Evolutionary conservation across 345 rosid genomes (phyloP).

Genomic region (Eucalyptus erythrocorys): DNA sequence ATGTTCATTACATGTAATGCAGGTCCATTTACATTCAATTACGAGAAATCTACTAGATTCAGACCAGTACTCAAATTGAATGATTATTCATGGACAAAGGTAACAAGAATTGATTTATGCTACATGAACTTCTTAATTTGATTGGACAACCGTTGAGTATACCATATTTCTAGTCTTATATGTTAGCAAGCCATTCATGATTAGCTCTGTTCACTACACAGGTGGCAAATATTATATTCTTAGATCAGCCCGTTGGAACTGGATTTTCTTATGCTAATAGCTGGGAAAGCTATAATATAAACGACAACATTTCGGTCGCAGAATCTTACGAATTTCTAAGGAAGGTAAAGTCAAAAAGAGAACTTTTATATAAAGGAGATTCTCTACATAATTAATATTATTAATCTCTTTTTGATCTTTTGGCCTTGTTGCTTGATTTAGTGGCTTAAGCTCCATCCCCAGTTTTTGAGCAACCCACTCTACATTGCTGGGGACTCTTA

Average conservation of each 20-base stretch:
- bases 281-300: neutral
- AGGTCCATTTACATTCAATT: conserved; percentile 19
- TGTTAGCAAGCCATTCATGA: neutral
- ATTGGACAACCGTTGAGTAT: neutral
- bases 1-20: neutral
- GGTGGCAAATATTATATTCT: conserved; percentile 18
- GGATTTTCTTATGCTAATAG: conserved; percentile 27
- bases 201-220: neutral
- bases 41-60: neutral
- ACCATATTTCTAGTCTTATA: neutral
- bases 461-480: conserved; percentile 6
- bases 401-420: neutral
- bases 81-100: conserved; percentile 24
- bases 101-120: neutral
- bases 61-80: neutral
- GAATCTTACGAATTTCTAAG: conserved; percentile 4
- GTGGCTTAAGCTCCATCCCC: conserved; percentile 20
- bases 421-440: neutral
- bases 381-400: neutral
- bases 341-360: neutral
- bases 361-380: neutral
- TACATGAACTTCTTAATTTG: neutral
- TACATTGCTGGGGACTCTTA: conserved; percentile 26
- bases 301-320: neutral
- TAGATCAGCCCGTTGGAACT: conserved; percentile 25